Evolutionary conservation across 352 stramenopile genomes (phyloP).

Genomic region (Phytophthora sojae): DNA sequence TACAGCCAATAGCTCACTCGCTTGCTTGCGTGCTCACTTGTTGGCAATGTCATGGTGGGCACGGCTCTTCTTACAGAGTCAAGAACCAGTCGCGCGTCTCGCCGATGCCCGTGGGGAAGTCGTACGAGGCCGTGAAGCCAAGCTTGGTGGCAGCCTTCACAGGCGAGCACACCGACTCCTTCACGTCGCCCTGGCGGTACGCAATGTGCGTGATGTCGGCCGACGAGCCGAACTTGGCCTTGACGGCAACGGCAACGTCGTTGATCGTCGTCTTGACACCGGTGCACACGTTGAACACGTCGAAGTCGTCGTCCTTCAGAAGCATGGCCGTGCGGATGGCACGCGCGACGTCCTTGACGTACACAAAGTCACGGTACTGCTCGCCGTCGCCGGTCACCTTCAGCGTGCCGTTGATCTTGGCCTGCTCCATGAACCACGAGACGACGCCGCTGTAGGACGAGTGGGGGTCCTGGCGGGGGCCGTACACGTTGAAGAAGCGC

Average conservation of each 20-base stretch:
- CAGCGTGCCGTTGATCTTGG: constrained; percentile 79
- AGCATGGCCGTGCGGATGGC: constrained; percentile 84
- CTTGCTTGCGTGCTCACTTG: neutral
- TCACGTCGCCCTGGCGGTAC: constrained; percentile 77
- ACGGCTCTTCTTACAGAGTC: constrained; percentile 35
- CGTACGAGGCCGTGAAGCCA: constrained; percentile 67
- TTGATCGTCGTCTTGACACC: constrained; percentile 80
- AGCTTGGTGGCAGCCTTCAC: constrained; percentile 68
- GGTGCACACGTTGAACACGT: constrained; percentile 88
- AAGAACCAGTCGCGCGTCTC: constrained; percentile 82
- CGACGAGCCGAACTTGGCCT: constrained; percentile 69
- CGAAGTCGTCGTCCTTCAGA: constrained; percentile 63
- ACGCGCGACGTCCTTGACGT: constrained; percentile 81
- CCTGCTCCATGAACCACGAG: constrained; percentile 87
- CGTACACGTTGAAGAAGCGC: constrained; percentile 88
- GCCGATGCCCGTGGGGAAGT: constrained; percentile 65
- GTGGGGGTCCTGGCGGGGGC: constrained; percentile 79
- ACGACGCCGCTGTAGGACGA: constrained; percentile 84
- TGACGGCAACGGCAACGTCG: constrained; percentile 60
- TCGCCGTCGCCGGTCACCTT: constrained; percentile 77
- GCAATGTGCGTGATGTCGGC: constrained; percentile 69
- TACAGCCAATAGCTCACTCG: constrained; percentile 19
- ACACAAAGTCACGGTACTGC: constrained; percentile 88
- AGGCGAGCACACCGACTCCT: constrained; percentile 76
- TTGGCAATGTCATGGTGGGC: constrained; percentile 17